Conservation (phyloP, 441 rosid genomes). For the Syzygium syzygioides region DNA sequence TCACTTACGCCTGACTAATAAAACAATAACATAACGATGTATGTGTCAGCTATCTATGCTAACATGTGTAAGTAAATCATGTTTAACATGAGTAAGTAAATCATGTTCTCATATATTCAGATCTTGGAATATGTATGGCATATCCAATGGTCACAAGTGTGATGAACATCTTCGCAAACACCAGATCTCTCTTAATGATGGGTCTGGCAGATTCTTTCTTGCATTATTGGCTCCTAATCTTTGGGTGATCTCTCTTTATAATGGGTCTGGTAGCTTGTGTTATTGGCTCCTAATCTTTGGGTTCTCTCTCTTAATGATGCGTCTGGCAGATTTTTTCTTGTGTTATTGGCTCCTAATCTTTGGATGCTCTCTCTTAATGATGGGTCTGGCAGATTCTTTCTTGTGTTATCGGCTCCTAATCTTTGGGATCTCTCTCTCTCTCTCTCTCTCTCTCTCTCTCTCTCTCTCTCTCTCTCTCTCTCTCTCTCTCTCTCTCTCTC, state of each 20-base stretch:
- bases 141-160: not conserved
- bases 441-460: too few relatives aligned
- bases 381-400: too few relatives aligned
- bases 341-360: too few relatives aligned
- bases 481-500: not conserved
- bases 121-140: not conserved
- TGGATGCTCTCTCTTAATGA: too few relatives aligned
- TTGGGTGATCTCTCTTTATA: not conserved
- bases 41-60: not conserved
- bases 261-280: too few relatives aligned
- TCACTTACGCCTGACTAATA: not conserved
- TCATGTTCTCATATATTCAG: not conserved
- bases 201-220: not conserved
- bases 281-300: too few relatives aligned
- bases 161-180: not conserved
- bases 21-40: not conserved
- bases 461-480: not conserved
- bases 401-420: too few relatives aligned
- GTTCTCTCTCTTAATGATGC: too few relatives aligned
- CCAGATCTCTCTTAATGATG: not conserved
- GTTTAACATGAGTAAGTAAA: too few relatives aligned
- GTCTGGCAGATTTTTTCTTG: too few relatives aligned
- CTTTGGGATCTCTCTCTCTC: not conserved
- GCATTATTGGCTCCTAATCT: not conserved
- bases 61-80: not conserved